Evolutionary conservation across 2,329 filamentous ascomycete species (phyloP), one percentile per base, ranked within the genome.

Genomic region (Penicillium sp.): DNA sequence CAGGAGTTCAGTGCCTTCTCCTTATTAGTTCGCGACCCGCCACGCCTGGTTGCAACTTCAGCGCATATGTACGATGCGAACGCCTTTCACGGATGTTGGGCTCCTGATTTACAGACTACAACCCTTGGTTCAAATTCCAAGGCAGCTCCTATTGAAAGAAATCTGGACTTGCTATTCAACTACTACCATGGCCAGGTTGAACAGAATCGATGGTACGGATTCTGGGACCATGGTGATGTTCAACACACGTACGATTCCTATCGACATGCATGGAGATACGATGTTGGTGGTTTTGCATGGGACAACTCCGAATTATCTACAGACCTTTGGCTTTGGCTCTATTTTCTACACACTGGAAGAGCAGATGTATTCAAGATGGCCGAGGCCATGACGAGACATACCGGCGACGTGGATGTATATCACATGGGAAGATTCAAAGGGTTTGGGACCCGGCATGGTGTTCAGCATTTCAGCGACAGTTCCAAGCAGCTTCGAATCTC

Each of bases 261-360:
- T 62, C 72, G 83, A 4, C 83, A 85, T 55, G 74, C 73, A 0
- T 86, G 83, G 83, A 76, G 81, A 1, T 86, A 85, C 50, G 83
- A 86, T 41, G 66, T 86, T 16, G 83, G 83, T 3, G 83, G 83
- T 0, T 86, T 82, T 51, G 82, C 81, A 0, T 86, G 83, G 83
- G 83, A 85, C 44, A 86, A 86, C 61, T 83, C 80, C 0, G 83
- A 86, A 62, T 72, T 86, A 0, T 85, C 82, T 0, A 80, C 83
- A 0, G 82, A 86, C 57, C 66, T 85, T 2, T 86, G 80, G 69
- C 78, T 86, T 58, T 86, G 83, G 83, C 77, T 76, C 4, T 81
- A 83, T 51, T 86, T 85, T 67, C 73, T 86, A 2, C 78, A 79
- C 9, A 85, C 81, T 0, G 82, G 82, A 0, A 73, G 79, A 2